A percentile compares a stretch with the other conserved stretches of the same genome.
These are phyloP conservation scores for Xylariaceae sp. DNA, from an alignment of 2,329 filamentous ascomycete genomes.

Conservation along the genomic window DNA sequence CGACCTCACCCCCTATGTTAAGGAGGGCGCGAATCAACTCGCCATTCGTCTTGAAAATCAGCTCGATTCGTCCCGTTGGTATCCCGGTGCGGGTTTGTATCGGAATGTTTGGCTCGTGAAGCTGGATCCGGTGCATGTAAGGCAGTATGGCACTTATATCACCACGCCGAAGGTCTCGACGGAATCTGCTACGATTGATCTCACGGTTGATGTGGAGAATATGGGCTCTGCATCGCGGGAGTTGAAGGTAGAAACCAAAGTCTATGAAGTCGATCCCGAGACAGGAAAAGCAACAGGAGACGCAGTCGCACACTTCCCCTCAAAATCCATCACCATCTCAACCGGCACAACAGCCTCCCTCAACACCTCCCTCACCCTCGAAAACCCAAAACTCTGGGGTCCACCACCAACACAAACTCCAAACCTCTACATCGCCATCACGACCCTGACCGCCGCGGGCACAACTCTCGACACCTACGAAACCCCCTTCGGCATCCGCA, in stretches of 20 bases:
- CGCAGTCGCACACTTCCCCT: constrained; percentile 34
- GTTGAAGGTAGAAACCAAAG: constrained; percentile 38
- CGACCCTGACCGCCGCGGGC: constrained; percentile 31
- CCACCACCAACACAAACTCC: constrained; percentile 42
- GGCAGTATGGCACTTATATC: constrained; percentile 46
- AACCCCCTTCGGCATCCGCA: constrained; percentile 47
- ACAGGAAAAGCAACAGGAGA: constrained; percentile 28
- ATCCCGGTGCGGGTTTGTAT: constrained; percentile 50
- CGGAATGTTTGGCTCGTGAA: constrained; percentile 51
- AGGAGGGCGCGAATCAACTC: constrained; percentile 37
- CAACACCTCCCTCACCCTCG: constrained; percentile 33
- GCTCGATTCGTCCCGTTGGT: constrained; percentile 46
- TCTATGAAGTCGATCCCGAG: constrained; percentile 36
- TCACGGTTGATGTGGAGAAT: constrained; percentile 45
- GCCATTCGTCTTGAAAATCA: constrained; percentile 49
- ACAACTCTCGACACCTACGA: constrained; percentile 44
- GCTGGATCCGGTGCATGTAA: constrained; percentile 42
- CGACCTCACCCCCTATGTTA: constrained; percentile 42
- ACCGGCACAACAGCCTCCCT: constrained; percentile 32
- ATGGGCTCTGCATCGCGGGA: constrained; percentile 28
- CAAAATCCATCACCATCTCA: constrained; percentile 28
- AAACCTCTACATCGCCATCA: constrained; percentile 44
- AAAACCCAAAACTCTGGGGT: constrained; percentile 44
- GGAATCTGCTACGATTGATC: constrained; percentile 39
- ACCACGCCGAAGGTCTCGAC: constrained; percentile 42